A percentile compares a stretch with the other conserved stretches of the same genome.
phyloP scores from a whole-genome alignment of 2,329 filamentous ascomycete species.

The Trichoderma sp. region DNA sequence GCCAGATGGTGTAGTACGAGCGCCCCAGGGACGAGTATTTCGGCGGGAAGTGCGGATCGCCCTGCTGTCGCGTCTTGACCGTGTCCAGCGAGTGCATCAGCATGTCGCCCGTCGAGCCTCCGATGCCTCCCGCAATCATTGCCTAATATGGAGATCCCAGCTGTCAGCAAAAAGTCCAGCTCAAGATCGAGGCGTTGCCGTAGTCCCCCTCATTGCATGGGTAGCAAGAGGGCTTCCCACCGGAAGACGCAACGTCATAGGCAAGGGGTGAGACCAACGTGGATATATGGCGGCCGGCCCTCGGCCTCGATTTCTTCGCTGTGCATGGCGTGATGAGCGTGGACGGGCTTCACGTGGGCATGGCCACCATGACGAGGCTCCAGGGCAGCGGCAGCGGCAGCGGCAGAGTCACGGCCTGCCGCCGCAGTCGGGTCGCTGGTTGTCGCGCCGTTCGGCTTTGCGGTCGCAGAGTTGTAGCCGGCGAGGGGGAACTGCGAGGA shows the following conservation, averaged over 20 bases:
- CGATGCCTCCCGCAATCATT: conserved; percentile 93
- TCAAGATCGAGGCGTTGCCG: background rate
- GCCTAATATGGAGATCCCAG: conserved; percentile 55
- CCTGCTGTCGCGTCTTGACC: conserved; percentile 96
- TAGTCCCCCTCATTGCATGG: background rate
- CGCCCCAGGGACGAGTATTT: conserved; percentile 89
- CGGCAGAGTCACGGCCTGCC: conserved; percentile 21
- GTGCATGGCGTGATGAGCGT: conserved; percentile 40
- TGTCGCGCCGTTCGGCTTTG: conserved; percentile 25
- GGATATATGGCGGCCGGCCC: conserved; percentile 49
- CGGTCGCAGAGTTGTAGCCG: conserved; percentile 28
- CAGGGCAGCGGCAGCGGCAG: conserved; percentile 18
- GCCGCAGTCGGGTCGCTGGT: conserved; percentile 32
- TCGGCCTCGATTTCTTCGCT: conserved; percentile 46
- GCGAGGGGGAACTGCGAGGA: conserved; percentile 21
- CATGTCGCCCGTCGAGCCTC: conserved; percentile 92
- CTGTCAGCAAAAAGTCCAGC: conserved; percentile 13
- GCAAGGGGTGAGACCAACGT: conserved; percentile 40
- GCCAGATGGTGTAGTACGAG: conserved; percentile 89
- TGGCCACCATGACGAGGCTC: conserved; percentile 42
- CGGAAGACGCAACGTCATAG: background rate
- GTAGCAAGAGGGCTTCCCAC: background rate
- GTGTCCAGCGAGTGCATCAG: conserved; percentile 99
- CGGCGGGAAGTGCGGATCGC: conserved; percentile 88
- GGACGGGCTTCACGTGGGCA: conserved; percentile 34